These are phyloP conservation scores for Camelina neglecta DNA, from an alignment of 345 rosid species.

Conservation along the genomic window DNA sequence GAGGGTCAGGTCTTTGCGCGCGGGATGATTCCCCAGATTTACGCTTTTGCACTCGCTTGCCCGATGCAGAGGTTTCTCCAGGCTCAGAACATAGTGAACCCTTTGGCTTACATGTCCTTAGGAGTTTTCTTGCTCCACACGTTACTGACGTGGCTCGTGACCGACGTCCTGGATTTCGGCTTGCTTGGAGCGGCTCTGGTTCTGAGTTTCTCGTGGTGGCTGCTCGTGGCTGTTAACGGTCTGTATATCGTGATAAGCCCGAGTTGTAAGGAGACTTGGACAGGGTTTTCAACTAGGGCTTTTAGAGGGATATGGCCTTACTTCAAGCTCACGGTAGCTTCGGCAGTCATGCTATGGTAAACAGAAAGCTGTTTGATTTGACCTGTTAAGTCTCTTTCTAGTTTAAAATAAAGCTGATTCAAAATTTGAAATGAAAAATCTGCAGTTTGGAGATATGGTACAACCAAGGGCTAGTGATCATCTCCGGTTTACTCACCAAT, in stretches of 20 bases:
- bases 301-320: conserved; percentile 90
- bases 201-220: conserved; percentile 85
- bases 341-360: conserved; percentile 93
- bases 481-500: conserved; percentile 78
- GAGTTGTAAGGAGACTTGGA: conserved; percentile 81
- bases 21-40: conserved; percentile 79
- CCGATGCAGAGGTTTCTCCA: conserved; percentile 94
- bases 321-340: conserved; percentile 83
- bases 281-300: conserved; percentile 67
- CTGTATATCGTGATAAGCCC: conserved; percentile 71
- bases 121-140: conserved; percentile 76
- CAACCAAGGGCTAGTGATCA: conserved; percentile 87
- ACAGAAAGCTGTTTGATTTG: neutral
- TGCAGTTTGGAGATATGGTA: conserved; percentile 96
- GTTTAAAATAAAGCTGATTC: neutral
- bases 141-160: conserved; percentile 66
- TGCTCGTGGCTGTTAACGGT: conserved; percentile 55
- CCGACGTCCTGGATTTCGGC: conserved; percentile 58
- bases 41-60: conserved; percentile 78
- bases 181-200: conserved; percentile 78
- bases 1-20: conserved; percentile 76
- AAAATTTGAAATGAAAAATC: neutral
- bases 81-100: conserved; percentile 96
- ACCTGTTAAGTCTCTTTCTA: neutral
- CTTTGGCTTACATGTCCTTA: conserved; percentile 78